Percentiles rank a stretch among this genome's conserved stretches.
Conservation (phyloP, 371 early-diverging fungal species). For the Mortierella polycephala region DNA sequence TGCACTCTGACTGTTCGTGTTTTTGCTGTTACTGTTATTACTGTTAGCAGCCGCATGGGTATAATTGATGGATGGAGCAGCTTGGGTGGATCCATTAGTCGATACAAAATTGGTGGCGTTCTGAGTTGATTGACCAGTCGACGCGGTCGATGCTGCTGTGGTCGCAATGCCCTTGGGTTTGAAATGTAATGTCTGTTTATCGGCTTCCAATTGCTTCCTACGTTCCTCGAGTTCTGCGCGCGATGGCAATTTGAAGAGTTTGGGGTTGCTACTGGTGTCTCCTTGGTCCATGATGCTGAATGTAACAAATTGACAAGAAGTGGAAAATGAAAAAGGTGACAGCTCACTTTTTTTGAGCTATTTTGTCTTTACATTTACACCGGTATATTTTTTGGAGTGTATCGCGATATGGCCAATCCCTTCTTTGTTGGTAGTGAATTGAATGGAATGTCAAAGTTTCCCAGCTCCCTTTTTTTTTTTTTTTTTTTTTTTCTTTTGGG, state of each 20-base stretch:
- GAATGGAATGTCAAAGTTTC: too few relatives aligned
- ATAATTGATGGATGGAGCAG: background rate
- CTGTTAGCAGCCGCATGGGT: background rate
- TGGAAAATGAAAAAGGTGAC: too few relatives aligned
- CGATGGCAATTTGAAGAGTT: conserved; percentile 21
- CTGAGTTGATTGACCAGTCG: conserved; percentile 2
- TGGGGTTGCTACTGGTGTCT: conserved; percentile 2
- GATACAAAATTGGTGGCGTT: conserved; percentile 27
- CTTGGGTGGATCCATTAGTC: too few relatives aligned
- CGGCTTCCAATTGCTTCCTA: conserved; percentile 17
- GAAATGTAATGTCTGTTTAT: conserved; percentile 29
- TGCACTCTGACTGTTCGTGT: too few relatives aligned
- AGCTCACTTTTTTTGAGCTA: too few relatives aligned
- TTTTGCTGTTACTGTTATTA: background rate
- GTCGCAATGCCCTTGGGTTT: conserved; percentile 31
- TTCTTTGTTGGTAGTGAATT: too few relatives aligned
- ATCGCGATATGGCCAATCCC: too few relatives aligned
- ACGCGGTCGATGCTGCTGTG: too few relatives aligned
- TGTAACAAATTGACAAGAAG: background rate
- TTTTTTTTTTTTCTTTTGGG: too few relatives aligned
- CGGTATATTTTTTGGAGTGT: too few relatives aligned
- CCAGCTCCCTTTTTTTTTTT: too few relatives aligned
- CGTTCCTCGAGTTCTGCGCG: conserved; percentile 26
- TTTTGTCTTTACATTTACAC: too few relatives aligned
- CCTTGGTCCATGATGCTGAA: background rate